Conservation (phyloP, 2,329 filamentous ascomycete genomes). For the Grosmannia huntii region DNA sequence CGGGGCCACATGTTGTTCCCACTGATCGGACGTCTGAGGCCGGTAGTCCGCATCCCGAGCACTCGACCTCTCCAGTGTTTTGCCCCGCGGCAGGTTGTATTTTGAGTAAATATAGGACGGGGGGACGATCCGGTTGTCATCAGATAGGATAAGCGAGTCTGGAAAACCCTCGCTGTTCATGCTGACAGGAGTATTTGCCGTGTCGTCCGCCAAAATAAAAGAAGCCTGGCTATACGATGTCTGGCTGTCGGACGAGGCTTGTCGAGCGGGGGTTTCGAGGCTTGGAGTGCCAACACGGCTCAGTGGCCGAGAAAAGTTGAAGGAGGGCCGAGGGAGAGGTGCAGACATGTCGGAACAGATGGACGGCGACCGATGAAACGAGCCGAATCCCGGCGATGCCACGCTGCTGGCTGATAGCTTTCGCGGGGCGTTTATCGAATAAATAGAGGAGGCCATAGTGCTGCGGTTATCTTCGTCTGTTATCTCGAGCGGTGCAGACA, state of each 20-base stretch:
- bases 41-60: constrained; percentile 45
- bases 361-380: constrained; percentile 68
- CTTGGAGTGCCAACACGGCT: constrained; percentile 56
- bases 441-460: constrained; percentile 38
- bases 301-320: constrained; percentile 88
- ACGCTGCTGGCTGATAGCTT: constrained; percentile 58
- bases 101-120: constrained; percentile 80
- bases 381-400: constrained; percentile 44
- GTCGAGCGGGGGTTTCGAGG: constrained; percentile 45
- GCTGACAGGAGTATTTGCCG: constrained; percentile 56
- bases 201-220: constrained; percentile 50
- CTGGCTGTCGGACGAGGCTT: constrained; percentile 56
- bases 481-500: constrained; percentile 50
- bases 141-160: constrained; percentile 28
- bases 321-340: constrained; percentile 56
- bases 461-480: constrained; percentile 56
- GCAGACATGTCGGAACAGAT: constrained; percentile 69
- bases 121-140: constrained; percentile 31
- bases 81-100: constrained; percentile 71
- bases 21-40: constrained; percentile 42
- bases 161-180: constrained; percentile 58
- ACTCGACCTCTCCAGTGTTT: constrained; percentile 54
- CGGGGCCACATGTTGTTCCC: constrained; percentile 41
- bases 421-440: constrained; percentile 52
- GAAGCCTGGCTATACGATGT: constrained; percentile 45